phyloP scores from a whole-genome alignment of 164 flowering plant genomes.

The Aristolochia californica region DNA sequence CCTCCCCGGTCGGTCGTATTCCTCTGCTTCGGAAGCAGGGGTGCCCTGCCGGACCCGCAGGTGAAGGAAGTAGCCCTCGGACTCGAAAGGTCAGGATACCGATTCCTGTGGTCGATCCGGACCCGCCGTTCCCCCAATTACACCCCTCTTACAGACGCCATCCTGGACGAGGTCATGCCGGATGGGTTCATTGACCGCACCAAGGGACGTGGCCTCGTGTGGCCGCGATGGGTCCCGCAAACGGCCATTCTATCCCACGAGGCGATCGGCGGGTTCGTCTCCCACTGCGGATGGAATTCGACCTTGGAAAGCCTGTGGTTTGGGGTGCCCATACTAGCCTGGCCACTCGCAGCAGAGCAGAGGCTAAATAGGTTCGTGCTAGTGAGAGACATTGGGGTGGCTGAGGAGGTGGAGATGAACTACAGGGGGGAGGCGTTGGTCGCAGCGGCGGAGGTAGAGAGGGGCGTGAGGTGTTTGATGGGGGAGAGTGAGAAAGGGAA shows the following conservation, averaged over 20 bases:
- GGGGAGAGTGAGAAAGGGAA: constrained; percentile 7
- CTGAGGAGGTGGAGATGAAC: constrained; percentile 21
- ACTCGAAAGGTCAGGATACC: constrained; percentile 3
- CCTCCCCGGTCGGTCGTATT: constrained; percentile 5
- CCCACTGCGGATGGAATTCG: constrained; percentile 16
- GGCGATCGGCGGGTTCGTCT: constrained; percentile 11
- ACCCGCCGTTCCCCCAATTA: not conserved
- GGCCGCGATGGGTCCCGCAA: constrained; percentile 12
- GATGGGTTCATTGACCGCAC: constrained; percentile 11
- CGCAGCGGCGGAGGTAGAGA: constrained; percentile 27
- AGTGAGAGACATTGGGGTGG: constrained; percentile 25
- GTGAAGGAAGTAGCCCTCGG: constrained; percentile 15
- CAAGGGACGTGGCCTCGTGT: constrained; percentile 7
- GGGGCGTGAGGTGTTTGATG: constrained; percentile 12
- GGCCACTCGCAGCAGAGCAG: constrained; percentile 51
- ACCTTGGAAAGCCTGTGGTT: constrained; percentile 10
- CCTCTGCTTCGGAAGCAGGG: constrained; percentile 13
- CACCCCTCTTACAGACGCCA: not conserved
- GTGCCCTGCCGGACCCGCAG: constrained; percentile 8
- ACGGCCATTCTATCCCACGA: constrained; percentile 3
- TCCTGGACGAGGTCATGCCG: constrained; percentile 6
- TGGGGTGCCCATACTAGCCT: constrained; percentile 28
- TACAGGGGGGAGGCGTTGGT: constrained; percentile 10
- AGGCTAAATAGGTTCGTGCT: constrained; percentile 30
- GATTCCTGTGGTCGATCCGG: constrained; percentile 4